Evolutionary conservation across 345 rosid species (phyloP).

Genomic region (Brassica juncea): DNA sequence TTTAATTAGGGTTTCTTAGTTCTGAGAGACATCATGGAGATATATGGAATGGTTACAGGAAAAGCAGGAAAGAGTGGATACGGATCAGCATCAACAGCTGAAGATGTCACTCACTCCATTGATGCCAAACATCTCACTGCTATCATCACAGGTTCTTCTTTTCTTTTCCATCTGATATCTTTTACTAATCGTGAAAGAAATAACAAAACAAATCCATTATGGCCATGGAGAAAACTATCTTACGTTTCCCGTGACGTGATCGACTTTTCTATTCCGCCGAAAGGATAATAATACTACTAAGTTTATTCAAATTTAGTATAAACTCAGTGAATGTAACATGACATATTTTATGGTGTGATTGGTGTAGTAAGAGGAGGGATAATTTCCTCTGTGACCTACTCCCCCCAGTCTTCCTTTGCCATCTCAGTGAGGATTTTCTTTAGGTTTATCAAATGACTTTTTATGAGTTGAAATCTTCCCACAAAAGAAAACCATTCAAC

Average conservation of each 20-base stretch:
- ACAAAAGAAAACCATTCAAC: neutral
- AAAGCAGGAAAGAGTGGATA: conserved; percentile 77
- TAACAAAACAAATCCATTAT: neutral
- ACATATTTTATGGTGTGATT: neutral
- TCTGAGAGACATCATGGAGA: conserved; percentile 40
- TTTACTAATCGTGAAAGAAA: neutral
- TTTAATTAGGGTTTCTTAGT: conserved; percentile 6
- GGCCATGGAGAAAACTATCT: neutral
- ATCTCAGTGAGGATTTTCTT: neutral
- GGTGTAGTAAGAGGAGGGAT: neutral
- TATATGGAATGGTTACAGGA: conserved; percentile 65
- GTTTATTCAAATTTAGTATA: neutral
- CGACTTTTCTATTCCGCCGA: neutral
- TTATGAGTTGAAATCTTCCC: neutral
- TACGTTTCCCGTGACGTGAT: neutral
- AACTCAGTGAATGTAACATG: neutral
- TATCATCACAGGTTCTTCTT: conserved; percentile 64
- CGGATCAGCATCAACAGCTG: conserved; percentile 88
- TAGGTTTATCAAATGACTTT: neutral
- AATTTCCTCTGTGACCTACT: neutral
- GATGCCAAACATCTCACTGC: conserved; percentile 72
- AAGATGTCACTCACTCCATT: conserved; percentile 67
- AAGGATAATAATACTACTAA: neutral
- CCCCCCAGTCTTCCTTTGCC: neutral
- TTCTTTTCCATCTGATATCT: neutral